A percentile compares a stretch with the other conserved stretches of the same genome.
Evolutionary conservation across 495 filamentous ascomycete genomes (phyloP).

Genomic region (Pseudotulostoma volvatum): DNA sequence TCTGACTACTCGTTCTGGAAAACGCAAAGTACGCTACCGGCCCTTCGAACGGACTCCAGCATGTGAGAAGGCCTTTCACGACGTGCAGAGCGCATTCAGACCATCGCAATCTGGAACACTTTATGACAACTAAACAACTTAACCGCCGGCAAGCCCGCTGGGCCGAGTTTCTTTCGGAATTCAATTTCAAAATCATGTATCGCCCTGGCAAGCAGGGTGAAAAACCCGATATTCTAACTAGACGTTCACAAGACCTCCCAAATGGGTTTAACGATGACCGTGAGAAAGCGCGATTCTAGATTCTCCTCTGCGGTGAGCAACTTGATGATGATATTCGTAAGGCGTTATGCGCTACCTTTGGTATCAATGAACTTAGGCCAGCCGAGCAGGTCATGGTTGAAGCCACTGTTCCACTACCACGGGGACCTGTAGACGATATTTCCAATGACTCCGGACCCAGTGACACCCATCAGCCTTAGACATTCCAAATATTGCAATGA

Average conservation of each 20-base stretch:
- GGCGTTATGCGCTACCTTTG: not conserved
- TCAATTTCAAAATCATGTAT: conserved; percentile 8
- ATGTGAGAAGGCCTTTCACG: conserved; percentile 3
- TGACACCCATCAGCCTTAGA: not conserved
- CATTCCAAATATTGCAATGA: not conserved
- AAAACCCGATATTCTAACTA: not conserved
- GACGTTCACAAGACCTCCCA: no score
- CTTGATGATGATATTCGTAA: not conserved
- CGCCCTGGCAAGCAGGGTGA: not conserved
- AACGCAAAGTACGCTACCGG: not conserved
- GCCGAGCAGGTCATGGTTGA: no score
- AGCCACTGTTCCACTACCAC: not conserved
- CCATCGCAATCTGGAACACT: conserved; percentile 10
- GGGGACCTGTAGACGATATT: not conserved
- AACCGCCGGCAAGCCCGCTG: conserved; percentile 7
- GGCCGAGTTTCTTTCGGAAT: conserved; percentile 4
- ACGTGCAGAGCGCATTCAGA: conserved; percentile 5
- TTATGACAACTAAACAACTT: conserved; percentile 9
- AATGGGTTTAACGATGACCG: no score
- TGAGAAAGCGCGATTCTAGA: no score
- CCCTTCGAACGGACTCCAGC: conserved; percentile 3
- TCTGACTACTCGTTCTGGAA: not conserved
- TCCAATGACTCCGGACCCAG: not conserved
- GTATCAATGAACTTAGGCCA: not conserved
- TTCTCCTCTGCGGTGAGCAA: not conserved